These are phyloP conservation scores for Hansenula lynferdii DNA, from an alignment of 1,139 yeast genomes.

Conservation along the genomic window DNA sequence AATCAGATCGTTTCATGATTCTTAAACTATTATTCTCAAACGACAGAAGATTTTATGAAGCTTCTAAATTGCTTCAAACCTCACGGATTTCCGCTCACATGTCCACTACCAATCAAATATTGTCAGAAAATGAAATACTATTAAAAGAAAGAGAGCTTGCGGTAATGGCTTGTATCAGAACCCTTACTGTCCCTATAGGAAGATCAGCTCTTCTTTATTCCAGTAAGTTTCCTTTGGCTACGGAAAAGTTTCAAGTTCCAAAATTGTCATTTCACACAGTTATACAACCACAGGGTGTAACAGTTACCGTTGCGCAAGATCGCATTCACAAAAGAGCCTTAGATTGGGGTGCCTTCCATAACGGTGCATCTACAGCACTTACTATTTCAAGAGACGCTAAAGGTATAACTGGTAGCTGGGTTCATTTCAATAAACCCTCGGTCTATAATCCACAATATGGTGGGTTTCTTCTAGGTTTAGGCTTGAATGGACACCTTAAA, in stretches of 20 bases:
- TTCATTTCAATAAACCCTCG: constrained; percentile 78
- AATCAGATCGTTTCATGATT: constrained; percentile 60
- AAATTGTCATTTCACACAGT: constrained; percentile 64
- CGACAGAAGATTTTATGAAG: constrained; percentile 79
- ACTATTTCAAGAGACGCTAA: constrained; percentile 64
- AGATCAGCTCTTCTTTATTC: constrained; percentile 70
- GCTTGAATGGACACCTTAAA: constrained; percentile 84
- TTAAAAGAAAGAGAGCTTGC: constrained; percentile 61
- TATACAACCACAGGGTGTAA: constrained; percentile 64
- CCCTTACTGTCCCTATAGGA: constrained; percentile 74
- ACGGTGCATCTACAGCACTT: constrained; percentile 87
- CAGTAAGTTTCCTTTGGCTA: constrained; percentile 70
- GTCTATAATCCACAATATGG: constrained; percentile 77
- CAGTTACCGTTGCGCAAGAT: constrained; percentile 55
- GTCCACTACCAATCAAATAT: constrained; percentile 10
- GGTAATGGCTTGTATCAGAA: constrained; percentile 59
- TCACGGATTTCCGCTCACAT: constrained; percentile 56
- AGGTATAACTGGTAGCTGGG: constrained; percentile 89
- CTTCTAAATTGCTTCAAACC: constrained; percentile 51
- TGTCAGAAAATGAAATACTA: constrained; percentile 55
- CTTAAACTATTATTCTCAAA: constrained; percentile 68
- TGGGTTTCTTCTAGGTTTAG: constrained; percentile 89
- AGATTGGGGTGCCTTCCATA: constrained; percentile 90
- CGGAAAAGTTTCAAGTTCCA: constrained; percentile 83
- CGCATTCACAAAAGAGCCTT: constrained; percentile 44